These are phyloP conservation scores for Gossypium bickii DNA, from an alignment of 345 rosid species.

Conservation along the genomic window DNA sequence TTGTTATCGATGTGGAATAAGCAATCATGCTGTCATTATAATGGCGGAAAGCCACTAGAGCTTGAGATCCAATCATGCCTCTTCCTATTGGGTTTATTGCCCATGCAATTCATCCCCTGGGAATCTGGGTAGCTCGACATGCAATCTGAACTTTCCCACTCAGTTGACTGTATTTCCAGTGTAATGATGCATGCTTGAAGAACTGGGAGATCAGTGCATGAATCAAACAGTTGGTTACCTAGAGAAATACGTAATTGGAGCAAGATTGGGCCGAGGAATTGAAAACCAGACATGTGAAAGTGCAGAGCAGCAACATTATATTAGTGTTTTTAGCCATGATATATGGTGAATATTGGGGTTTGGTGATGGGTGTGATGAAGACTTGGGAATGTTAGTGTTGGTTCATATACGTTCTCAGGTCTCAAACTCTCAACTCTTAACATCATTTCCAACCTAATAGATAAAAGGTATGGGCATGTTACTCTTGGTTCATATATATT, in stretches of 20 bases:
- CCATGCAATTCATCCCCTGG: conserved; percentile 47
- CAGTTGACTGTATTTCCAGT: conserved; percentile 36
- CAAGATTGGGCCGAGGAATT: conserved; percentile 34
- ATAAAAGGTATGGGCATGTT: neutral
- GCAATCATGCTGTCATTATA: conserved; percentile 28
- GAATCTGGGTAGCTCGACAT: conserved; percentile 31
- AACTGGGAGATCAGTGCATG: conserved; percentile 33
- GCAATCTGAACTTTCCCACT: conserved; percentile 34
- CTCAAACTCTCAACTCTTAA: neutral
- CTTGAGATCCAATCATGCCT: conserved; percentile 49
- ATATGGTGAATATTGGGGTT: neutral
- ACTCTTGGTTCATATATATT: too few relatives aligned
- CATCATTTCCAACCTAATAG: neutral
- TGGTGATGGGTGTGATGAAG: neutral
- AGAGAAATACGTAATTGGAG: conserved; percentile 27
- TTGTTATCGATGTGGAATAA: conserved; percentile 30
- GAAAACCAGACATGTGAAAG: conserved; percentile 7
- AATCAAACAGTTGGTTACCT: neutral
- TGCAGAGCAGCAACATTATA: conserved; percentile 2
- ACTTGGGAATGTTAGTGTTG: neutral
- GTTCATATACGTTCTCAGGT: neutral
- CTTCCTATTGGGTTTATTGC: conserved; percentile 38
- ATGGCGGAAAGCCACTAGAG: conserved; percentile 40
- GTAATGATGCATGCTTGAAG: conserved; percentile 32
- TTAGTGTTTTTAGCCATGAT: conserved; percentile 9